phyloP scores from a whole-genome alignment of 768 basidiomycete genomes.

The Lactarius deliciosus region DNA sequence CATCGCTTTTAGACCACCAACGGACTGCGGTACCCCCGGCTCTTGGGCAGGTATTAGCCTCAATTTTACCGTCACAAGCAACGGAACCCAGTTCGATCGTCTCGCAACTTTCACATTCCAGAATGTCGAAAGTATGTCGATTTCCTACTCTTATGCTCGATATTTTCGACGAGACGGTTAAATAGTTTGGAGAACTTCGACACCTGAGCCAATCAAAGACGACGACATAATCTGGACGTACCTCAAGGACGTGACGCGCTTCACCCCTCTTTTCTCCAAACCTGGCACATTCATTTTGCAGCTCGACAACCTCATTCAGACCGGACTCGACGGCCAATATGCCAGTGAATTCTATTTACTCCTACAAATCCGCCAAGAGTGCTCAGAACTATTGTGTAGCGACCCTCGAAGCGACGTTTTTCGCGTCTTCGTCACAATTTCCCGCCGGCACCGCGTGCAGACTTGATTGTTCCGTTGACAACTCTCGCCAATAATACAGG shows the following conservation, averaged over 20 bases:
- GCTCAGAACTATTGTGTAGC: constrained; percentile 41
- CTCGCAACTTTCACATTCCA: constrained; percentile 73
- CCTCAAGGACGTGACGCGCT: constrained; percentile 73
- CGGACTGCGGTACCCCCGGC: constrained; percentile 65
- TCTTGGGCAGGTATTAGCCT: constrained; percentile 75
- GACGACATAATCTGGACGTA: constrained; percentile 79
- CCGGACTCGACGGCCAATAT: constrained; percentile 63
- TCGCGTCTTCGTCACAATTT: constrained; percentile 54
- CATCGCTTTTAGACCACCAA: constrained; percentile 54
- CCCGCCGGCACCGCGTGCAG: constrained; percentile 47
- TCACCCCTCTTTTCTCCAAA: constrained; percentile 65
- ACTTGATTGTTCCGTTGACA: constrained; percentile 62
- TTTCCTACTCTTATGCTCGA: background rate
- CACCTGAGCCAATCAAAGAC: constrained; percentile 60
- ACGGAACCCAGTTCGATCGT: constrained; percentile 75
- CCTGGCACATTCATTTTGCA: constrained; percentile 70
- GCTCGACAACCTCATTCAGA: constrained; percentile 65
- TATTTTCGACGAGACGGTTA: background rate
- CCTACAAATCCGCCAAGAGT: background rate
- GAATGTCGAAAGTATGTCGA: constrained; percentile 68
- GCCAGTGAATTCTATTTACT: constrained; percentile 47
- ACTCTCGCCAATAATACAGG: constrained; percentile 58
- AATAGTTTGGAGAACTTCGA: constrained; percentile 77
- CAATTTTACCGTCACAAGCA: constrained; percentile 76
- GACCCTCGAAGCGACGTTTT: constrained; percentile 69